Percentiles rank a stretch among this genome's conserved stretches.
These are phyloP conservation scores for Cucurbita pepo DNA, from an alignment of 306 rosid genomes.

Conservation along the genomic window DNA sequence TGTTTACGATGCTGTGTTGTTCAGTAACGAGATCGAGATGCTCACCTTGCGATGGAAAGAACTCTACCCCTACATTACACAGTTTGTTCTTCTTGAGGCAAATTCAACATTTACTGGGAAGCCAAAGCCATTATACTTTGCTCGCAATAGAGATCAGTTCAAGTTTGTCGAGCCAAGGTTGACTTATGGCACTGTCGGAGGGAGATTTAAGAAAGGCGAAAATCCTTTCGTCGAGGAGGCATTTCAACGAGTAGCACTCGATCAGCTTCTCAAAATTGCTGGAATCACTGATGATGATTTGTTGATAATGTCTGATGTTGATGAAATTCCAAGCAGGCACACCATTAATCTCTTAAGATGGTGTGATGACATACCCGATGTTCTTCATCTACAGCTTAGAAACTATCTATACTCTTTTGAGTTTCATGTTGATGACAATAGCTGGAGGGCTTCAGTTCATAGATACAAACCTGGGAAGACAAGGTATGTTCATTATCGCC, in stretches of 20 bases:
- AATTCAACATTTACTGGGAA: constrained; percentile 86
- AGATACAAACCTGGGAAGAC: constrained; percentile 59
- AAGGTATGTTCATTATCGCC: constrained; percentile 81
- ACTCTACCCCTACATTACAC: constrained; percentile 68
- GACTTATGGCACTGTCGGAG: constrained; percentile 68
- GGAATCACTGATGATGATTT: constrained; percentile 90
- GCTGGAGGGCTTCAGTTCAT: constrained; percentile 96
- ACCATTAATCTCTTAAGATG: constrained; percentile 85
- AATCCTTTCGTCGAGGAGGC: constrained; percentile 99
- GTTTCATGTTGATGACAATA: constrained; percentile 71
- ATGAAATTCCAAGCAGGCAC: constrained; percentile 97
- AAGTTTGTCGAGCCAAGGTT: constrained; percentile 66
- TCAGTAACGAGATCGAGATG: constrained; percentile 84
- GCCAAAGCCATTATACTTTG: constrained; percentile 58
- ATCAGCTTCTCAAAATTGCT: constrained; percentile 70
- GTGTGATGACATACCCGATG: constrained; percentile 73
- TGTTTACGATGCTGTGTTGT: constrained; percentile 90
- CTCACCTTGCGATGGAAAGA: constrained; percentile 86
- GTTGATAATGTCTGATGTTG: constrained; percentile 97
- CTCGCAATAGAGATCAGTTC: constrained; percentile 38
- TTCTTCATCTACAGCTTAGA: constrained; percentile 79
- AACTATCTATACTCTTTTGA: constrained; percentile 88
- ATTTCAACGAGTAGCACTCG: constrained; percentile 83
- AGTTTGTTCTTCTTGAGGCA: constrained; percentile 87
- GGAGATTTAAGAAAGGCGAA: constrained; percentile 76